Conservation (phyloP, 768 basidiomycete species). For the Lactifluus subvellereus region DNA sequence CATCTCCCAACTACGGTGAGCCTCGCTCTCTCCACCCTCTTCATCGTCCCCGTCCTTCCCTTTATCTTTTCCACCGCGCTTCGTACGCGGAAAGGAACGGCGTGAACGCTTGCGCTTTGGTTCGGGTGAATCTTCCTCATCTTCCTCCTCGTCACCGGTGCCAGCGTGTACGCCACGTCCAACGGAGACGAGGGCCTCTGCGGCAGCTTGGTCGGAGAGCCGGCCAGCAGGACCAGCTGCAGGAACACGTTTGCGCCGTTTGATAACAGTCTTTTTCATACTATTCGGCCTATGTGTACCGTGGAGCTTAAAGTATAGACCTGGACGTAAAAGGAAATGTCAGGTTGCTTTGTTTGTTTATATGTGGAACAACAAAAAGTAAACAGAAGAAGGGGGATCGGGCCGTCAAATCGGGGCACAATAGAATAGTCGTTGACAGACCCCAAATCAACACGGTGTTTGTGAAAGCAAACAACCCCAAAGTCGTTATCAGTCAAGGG, state of each 20-base stretch:
- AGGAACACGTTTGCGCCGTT: conserved; percentile 94
- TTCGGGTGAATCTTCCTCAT: conserved; percentile 36
- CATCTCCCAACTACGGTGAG: conserved; percentile 20
- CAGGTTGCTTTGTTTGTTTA: not conserved
- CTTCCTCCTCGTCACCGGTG: conserved; percentile 42
- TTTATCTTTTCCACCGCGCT: conserved; percentile 22
- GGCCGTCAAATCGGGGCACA: too few relatives aligned
- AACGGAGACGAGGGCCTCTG: conserved; percentile 82
- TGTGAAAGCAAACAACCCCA: conserved; percentile 16
- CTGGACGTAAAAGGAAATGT: conserved; percentile 40
- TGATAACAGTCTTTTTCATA: conserved; percentile 99
- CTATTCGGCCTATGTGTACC: conserved; percentile 94
- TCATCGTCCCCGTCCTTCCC: conserved; percentile 29
- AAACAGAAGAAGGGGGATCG: not conserved
- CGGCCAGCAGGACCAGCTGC: conserved; percentile 56
- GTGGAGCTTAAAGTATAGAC: conserved; percentile 97
- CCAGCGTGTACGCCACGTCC: conserved; percentile 45
- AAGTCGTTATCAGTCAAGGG: conserved; percentile 33
- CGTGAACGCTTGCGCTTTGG: conserved; percentile 57
- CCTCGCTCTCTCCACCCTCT: conserved; percentile 23
- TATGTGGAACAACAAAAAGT: not conserved
- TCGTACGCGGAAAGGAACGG: conserved; percentile 27
- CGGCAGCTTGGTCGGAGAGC: conserved; percentile 82
- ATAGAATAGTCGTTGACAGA: not conserved
- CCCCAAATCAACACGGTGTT: not conserved